phyloP scores from a whole-genome alignment of 371 early-diverging fungal genomes.

The Gilbertella persicaria region DNA sequence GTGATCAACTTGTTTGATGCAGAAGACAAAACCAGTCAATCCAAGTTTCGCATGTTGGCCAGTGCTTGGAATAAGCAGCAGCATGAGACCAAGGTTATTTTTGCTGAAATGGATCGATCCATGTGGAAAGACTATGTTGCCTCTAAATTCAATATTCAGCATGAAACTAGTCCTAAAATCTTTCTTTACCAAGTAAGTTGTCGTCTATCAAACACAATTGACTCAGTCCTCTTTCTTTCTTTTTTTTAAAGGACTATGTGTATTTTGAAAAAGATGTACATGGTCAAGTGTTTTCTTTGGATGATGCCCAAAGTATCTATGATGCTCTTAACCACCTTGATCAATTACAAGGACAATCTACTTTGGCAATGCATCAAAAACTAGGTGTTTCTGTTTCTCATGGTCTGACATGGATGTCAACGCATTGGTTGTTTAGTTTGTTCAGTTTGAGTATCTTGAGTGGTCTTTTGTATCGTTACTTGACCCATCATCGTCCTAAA shows the following conservation, averaged over 20 bases:
- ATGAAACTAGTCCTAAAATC: slow-evolving; percentile 3
- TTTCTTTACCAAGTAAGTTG: too few relatives aligned
- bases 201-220: background rate
- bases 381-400: slow-evolving; percentile 4
- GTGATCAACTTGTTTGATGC: slow-evolving; percentile 29
- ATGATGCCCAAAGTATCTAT: slow-evolving; percentile 17
- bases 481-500: slow-evolving; percentile 20
- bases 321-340: slow-evolving; percentile 13
- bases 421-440: slow-evolving; percentile 35
- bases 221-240: background rate
- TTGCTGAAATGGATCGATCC: slow-evolving; percentile 23
- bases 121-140: slow-evolving; percentile 24
- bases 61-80: slow-evolving; percentile 13
- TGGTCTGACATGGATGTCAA: slow-evolving; percentile 4
- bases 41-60: slow-evolving; percentile 28
- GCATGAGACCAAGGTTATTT: slow-evolving; percentile 11
- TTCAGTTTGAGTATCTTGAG: slow-evolving; percentile 21
- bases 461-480: slow-evolving; percentile 21
- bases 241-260: slow-evolving; percentile 5
- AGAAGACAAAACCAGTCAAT: slow-evolving; percentile 13
- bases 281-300: background rate
- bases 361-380: slow-evolving; percentile 14
- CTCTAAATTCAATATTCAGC: slow-evolving; percentile 10
- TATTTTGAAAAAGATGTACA: slow-evolving; percentile 12
- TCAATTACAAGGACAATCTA: slow-evolving; percentile 12